Evolutionary conservation across 306 rosid genomes (phyloP), one percentile per base, ranked within the genome.

Genomic region (Dalbergia oliveri): DNA sequence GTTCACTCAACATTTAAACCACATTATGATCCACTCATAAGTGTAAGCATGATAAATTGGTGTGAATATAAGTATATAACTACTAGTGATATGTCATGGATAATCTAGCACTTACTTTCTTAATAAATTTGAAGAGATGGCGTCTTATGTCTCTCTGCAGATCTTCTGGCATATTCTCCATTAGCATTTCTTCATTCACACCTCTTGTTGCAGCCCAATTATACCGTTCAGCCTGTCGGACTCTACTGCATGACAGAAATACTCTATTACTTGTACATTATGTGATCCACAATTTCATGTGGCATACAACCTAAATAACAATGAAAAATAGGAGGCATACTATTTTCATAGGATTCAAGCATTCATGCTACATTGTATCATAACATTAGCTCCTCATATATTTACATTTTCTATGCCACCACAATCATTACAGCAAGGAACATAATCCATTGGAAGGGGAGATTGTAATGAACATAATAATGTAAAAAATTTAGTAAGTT

Each of bases 191-290:
- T 64, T 94, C 98, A 84, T 91, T 86, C 67, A 91, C 98, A 0
- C 98, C 98, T 79, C 97, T 92, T 67, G 97, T 92, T 53, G 98
- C 96, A 69, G 94, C 97, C 97, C 97, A 94, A 33, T 31, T 86
- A 73, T 87, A 94, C 61, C 97, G 87, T 79, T 94, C 98, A 47
- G 97, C 94, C 54, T 83, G 86, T 2, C 86, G 84, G 39, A 94
- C 94, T 85, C 79, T 87, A 97, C 98, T 94, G 70, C 82, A 75
- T n/a, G 70, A 19, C 26, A 78, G 44, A 57, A 45, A 78, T 44
- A 62, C 12, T 54, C 37, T 77, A 53, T 65, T 39, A 83, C 57
- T 64, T 72, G 37, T 33, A n/a, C 50, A 82, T 64, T 54, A 14
- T 37, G 18, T 26, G 18, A 65, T 74, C 26, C 68, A 18, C 58